A percentile compares a stretch with the other conserved stretches of the same genome.
Evolutionary conservation across 2,329 filamentous ascomycete species (phyloP).

Genomic region (Rugonectria rugulosa): DNA sequence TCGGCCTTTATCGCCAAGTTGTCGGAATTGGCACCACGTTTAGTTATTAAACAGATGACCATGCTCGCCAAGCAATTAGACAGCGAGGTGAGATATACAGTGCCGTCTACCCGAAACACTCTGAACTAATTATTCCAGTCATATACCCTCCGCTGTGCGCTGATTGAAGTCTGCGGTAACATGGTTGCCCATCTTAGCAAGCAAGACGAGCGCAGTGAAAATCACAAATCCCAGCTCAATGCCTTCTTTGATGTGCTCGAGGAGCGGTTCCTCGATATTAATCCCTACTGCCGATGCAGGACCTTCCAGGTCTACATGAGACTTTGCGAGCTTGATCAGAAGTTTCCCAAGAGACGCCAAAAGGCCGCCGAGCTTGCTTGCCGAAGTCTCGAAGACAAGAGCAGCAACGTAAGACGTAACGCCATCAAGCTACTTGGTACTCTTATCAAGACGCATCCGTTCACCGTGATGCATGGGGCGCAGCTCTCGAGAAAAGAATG

Average conservation of each 20-base stretch:
- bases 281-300: slow-evolving; percentile 92
- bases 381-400: slow-evolving; percentile 94
- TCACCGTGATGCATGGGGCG: slow-evolving; percentile 88
- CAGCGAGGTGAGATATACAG: slow-evolving; percentile 73
- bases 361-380: slow-evolving; percentile 86
- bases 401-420: slow-evolving; percentile 94
- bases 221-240: slow-evolving; percentile 93
- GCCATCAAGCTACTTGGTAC: slow-evolving; percentile 91
- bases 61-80: slow-evolving; percentile 93
- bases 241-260: slow-evolving; percentile 97
- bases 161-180: slow-evolving; percentile 98
- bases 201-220: slow-evolving; percentile 89
- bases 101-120: background rate
- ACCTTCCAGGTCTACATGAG: slow-evolving; percentile 93
- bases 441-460: slow-evolving; percentile 93
- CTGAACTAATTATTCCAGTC: slow-evolving; percentile 62
- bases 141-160: slow-evolving; percentile 89
- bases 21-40: slow-evolving; percentile 86
- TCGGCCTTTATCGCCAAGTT: slow-evolving; percentile 93
- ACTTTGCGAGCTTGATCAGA: slow-evolving; percentile 93
- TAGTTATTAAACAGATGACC: slow-evolving; percentile 98
- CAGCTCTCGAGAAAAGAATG: slow-evolving; percentile 87
- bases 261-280: slow-evolving; percentile 94
- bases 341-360: slow-evolving; percentile 92
- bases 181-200: slow-evolving; percentile 90